Percentiles rank a stretch among this genome's conserved stretches.
Evolutionary conservation across 2,329 filamentous ascomycete species (phyloP).

Genomic region (Colletotrichum simmondsii): DNA sequence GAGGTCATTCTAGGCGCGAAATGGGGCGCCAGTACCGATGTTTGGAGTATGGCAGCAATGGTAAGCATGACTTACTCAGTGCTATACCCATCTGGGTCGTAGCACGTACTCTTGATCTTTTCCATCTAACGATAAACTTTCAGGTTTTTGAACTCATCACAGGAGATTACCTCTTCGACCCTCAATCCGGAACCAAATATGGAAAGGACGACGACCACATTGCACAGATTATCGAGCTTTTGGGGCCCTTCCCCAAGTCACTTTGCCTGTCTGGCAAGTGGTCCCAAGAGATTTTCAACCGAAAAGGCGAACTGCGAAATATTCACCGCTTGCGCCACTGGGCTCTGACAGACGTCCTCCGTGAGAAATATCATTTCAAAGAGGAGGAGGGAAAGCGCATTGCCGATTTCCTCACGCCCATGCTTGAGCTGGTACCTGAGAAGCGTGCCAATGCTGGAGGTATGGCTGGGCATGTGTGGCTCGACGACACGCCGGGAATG

Average conservation of each 20-base stretch:
- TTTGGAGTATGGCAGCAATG: slow-evolving; percentile 99
- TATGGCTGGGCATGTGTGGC: slow-evolving; percentile 87
- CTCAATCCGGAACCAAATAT: slow-evolving; percentile 98
- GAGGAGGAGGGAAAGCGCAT: slow-evolving; percentile 83
- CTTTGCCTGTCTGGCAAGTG: slow-evolving; percentile 94
- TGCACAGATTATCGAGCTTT: slow-evolving; percentile 96
- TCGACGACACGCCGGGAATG: slow-evolving; percentile 91
- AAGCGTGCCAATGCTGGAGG: slow-evolving; percentile 94
- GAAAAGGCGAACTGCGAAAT: slow-evolving; percentile 95
- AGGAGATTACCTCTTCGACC: slow-evolving; percentile 97
- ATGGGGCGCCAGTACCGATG: slow-evolving; percentile 99
- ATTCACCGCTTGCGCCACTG: slow-evolving; percentile 97
- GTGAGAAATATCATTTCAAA: slow-evolving; percentile 96
- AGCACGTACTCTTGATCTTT: not conserved
- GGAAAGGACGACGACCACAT: slow-evolving; percentile 99
- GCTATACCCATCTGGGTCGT: not conserved
- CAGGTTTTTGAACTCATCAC: slow-evolving; percentile 98
- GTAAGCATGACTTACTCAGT: slow-evolving; percentile 61
- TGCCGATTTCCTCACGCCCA: slow-evolving; percentile 85
- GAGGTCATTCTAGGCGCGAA: slow-evolving; percentile 97
- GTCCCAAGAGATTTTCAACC: slow-evolving; percentile 98
- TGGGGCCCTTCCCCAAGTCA: slow-evolving; percentile 92
- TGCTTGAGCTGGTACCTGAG: slow-evolving; percentile 90
- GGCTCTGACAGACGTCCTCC: slow-evolving; percentile 91
- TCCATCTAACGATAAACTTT: not conserved